Evolutionary conservation across 2,329 filamentous ascomycete genomes (phyloP).

Genomic region (Pseudogymnoascus sp.): DNA sequence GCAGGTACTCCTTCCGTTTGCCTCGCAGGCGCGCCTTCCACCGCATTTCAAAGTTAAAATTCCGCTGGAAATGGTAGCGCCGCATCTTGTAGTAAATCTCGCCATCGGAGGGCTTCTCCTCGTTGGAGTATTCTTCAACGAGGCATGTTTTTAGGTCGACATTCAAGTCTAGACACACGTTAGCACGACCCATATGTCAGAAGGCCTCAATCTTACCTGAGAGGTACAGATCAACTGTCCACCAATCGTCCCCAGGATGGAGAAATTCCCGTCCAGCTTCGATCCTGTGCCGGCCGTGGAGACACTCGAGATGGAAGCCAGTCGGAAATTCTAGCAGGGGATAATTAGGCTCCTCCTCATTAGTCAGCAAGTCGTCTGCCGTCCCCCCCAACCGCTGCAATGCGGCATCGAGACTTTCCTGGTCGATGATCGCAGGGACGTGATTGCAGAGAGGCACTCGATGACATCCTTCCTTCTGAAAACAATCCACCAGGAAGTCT

Average conservation of each 20-base stretch:
- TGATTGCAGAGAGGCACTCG: slow-evolving; percentile 18
- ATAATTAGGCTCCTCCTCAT: background rate
- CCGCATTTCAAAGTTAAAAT: slow-evolving; percentile 11
- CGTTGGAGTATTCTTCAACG: slow-evolving; percentile 25
- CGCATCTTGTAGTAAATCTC: slow-evolving; percentile 27
- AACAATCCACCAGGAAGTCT: slow-evolving; percentile 11
- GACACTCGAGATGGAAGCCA: background rate
- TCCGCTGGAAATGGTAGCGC: slow-evolving; percentile 18
- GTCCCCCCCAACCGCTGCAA: slow-evolving; percentile 12
- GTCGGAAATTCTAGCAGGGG: slow-evolving; percentile 3
- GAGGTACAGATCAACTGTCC: slow-evolving; percentile 13
- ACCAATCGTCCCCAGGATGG: slow-evolving; percentile 10
- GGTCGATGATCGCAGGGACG: slow-evolving; percentile 24
- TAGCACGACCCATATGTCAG: background rate
- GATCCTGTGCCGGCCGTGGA: slow-evolving; percentile 13
- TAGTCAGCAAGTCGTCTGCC: slow-evolving; percentile 9
- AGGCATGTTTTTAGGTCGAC: slow-evolving; percentile 20
- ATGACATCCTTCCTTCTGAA: slow-evolving; percentile 11
- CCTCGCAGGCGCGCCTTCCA: slow-evolving; percentile 14
- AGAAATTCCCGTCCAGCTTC: slow-evolving; percentile 15
- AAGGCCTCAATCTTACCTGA: slow-evolving; percentile 2
- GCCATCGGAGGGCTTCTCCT: slow-evolving; percentile 22
- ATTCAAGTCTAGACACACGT: slow-evolving; percentile 19
- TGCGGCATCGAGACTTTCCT: slow-evolving; percentile 19
- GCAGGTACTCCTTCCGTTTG: background rate